Evolutionary conservation across 2,329 filamentous ascomycete genomes (phyloP).

Genomic region (Monosporascus sp.): DNA sequence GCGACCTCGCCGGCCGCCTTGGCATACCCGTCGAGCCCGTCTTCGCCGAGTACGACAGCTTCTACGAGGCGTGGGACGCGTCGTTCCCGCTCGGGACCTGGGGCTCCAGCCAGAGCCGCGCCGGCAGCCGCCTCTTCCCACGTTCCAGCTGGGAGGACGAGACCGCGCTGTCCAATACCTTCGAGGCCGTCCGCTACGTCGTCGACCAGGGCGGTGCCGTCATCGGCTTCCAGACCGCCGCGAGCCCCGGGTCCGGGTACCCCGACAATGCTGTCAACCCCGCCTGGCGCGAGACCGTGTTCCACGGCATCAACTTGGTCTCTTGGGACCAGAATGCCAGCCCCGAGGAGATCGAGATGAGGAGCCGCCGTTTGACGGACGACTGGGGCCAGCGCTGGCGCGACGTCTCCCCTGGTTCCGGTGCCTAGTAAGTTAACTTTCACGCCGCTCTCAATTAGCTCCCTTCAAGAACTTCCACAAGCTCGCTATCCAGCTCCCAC

Average conservation of each 20-base stretch:
- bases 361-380: slow-evolving; percentile 18
- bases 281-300: slow-evolving; percentile 30
- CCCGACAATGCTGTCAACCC: slow-evolving; percentile 34
- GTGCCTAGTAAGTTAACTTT: slow-evolving; percentile 11
- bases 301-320: slow-evolving; percentile 18
- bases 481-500: too few relatives aligned
- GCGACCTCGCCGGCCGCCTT: slow-evolving; percentile 15
- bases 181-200: slow-evolving; percentile 29
- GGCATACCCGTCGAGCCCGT: slow-evolving; percentile 30
- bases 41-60: slow-evolving; percentile 36
- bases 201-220: slow-evolving; percentile 28
- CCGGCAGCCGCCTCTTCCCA: slow-evolving; percentile 37
- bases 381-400: slow-evolving; percentile 19
- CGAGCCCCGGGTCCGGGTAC: slow-evolving; percentile 19
- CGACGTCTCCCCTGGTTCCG: slow-evolving; percentile 17
- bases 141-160: slow-evolving; percentile 32
- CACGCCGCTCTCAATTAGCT: not conserved
- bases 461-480: not conserved
- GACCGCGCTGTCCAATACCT: slow-evolving; percentile 26
- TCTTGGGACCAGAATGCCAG: slow-evolving; percentile 17
- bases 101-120: slow-evolving; percentile 24
- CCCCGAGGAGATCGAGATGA: slow-evolving; percentile 19
- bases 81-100: slow-evolving; percentile 24
- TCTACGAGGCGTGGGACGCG: slow-evolving; percentile 26
- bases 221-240: slow-evolving; percentile 20